Percentiles rank a stretch among this genome's conserved stretches.
Evolutionary conservation across 805 yeast species (phyloP).

Genomic region (Wickerhamiella azyma): DNA sequence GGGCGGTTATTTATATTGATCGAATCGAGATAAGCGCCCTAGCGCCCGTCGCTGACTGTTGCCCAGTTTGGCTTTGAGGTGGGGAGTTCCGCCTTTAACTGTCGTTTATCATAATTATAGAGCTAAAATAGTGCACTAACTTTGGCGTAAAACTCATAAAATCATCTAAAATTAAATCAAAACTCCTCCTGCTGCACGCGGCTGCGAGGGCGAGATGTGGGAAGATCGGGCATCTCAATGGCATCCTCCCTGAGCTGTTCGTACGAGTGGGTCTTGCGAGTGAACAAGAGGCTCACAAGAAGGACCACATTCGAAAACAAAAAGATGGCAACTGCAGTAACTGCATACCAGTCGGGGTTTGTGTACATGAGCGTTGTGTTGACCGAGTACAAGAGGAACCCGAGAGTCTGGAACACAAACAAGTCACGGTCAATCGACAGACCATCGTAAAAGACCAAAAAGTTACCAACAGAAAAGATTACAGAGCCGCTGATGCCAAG

Average conservation of each 20-base stretch:
- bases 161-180: neutral
- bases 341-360: slow-evolving; percentile 5
- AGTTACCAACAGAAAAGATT: neutral
- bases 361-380: slow-evolving; percentile 5
- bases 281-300: neutral
- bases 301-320: neutral
- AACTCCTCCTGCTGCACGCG: slow-evolving; percentile 6
- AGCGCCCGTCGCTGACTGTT: neutral
- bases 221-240: slow-evolving; percentile 3
- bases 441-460: neutral
- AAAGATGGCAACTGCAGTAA: neutral
- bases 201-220: slow-evolving; percentile 7
- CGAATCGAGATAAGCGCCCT: neutral
- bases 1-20: neutral
- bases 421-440: neutral
- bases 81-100: no score
- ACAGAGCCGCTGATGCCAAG: neutral
- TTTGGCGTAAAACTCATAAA: no score
- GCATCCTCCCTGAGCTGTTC: slow-evolving; percentile 5
- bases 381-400: slow-evolving; percentile 1
- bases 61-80: neutral
- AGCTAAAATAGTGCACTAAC: no score
- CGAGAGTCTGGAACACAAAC: slow-evolving; percentile 5
- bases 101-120: no score
- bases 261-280: slow-evolving; percentile 1